Evolutionary conservation across 352 stramenopile species (phyloP).

Genomic region (Phytophthora boehmeriae): DNA sequence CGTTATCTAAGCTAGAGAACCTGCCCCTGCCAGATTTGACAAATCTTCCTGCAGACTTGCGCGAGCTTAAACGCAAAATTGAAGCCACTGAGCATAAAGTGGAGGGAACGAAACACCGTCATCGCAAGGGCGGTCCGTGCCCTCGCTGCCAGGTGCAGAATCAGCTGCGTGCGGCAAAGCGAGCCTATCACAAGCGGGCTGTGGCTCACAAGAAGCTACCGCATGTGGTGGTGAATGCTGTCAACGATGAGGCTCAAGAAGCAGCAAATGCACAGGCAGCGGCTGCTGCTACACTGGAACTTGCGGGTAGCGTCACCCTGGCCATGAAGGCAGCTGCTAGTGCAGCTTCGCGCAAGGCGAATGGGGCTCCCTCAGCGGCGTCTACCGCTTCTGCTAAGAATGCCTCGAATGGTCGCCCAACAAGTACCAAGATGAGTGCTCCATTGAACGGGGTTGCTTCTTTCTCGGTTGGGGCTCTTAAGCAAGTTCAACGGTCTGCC

Average conservation of each 20-base stretch:
- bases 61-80: constrained; percentile 87
- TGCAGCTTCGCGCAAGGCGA: constrained; percentile 25
- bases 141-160: constrained; percentile 86
- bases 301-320: constrained; percentile 35
- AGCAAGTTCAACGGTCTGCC: constrained; percentile 24
- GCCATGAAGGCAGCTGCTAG: constrained; percentile 28
- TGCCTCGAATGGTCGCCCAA: constrained; percentile 10
- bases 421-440: constrained; percentile 18
- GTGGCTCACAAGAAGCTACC: constrained; percentile 86
- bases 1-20: constrained; percentile 71
- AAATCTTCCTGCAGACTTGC: constrained; percentile 79
- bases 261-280: constrained; percentile 40
- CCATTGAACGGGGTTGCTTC: constrained; percentile 22
- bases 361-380: not conserved
- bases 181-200: constrained; percentile 80
- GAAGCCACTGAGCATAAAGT: constrained; percentile 86
- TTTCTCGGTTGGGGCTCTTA: constrained; percentile 30
- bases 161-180: constrained; percentile 78
- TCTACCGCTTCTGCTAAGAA: not conserved
- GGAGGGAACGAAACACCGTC: constrained; percentile 86
- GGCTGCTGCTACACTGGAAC: constrained; percentile 38
- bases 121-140: constrained; percentile 83
- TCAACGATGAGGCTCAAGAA: constrained; percentile 42
- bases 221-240: constrained; percentile 46
- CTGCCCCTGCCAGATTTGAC: constrained; percentile 73